Base-by-base conservation (phyloP, 352 stramenopile genomes). In the Globisporangium paroecandrum region DNA sequence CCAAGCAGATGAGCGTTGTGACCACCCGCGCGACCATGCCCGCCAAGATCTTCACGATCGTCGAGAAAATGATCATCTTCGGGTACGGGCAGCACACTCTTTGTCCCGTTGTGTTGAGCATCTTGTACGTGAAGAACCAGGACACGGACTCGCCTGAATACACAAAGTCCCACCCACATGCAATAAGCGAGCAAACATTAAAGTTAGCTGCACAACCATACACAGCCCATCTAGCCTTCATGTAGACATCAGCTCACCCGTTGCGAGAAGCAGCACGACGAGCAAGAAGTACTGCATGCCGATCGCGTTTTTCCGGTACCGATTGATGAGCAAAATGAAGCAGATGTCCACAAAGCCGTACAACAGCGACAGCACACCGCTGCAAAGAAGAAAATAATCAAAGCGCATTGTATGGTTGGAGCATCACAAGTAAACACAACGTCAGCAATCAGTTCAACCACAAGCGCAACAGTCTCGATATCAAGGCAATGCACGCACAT, bases 261-360 rank as follows among this genome's bases (percentile, higher is more conserved):
- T 94, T 36, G 88, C 78, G 10, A 97, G 72, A 1, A 95, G 58
- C 47, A 97, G 66, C 56, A 97, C 89, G 0, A 74, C 67, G 10
- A 97, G 66, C 27, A 97, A 75, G 57, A 94, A 89, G 58, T 88
- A 96, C 64, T 97, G 90, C 66, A 95, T 81, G 3, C 82, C 75
- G 32, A 97, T 78, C n/a, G 85, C 73, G n/a, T 81, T 85, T 22
- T 81, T 68, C 27, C 90, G 87, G 56, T 96, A 79, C 13, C 78
- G 77, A 53, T 76, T 85, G 60, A 95, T 83, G 32, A 94, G 70
- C 15, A 81, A 53, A 53, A 89, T 64, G 68, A 96, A 97, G 53
- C 76, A 78, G n/a, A 85, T 65, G 62, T 82, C 80, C 43, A 95
- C 66, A 41, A 89, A 70, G 13, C 81, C 72, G 69, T 96, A 97